Percentiles rank a stretch among this genome's conserved stretches.
Evolutionary conservation across 106 monocot genomes (phyloP).

Genomic region (Ottelia alismoides): DNA sequence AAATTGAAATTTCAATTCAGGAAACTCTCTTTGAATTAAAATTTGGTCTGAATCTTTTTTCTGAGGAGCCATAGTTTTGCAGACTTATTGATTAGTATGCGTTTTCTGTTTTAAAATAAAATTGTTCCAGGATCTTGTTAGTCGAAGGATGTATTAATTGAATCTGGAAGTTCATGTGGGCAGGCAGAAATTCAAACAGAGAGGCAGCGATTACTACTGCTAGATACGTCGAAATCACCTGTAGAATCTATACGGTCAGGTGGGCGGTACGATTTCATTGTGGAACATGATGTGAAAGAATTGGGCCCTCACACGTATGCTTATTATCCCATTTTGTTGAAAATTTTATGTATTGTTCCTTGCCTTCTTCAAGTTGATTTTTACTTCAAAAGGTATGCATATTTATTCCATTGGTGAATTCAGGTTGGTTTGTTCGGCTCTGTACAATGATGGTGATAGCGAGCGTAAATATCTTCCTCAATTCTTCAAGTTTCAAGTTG

Average conservation of each 20-base stretch:
- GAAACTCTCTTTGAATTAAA: too few species aligned
- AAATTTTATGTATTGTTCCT: too few species aligned
- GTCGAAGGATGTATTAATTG: too few species aligned
- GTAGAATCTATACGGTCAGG: constrained; percentile 90
- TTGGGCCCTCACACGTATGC: constrained; percentile 88
- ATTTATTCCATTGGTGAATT: constrained; percentile 3
- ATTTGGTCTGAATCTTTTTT: too few species aligned
- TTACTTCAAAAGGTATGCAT: background rate
- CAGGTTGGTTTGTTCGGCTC: constrained; percentile 95
- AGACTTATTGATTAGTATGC: too few species aligned
- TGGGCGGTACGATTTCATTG: constrained; percentile 95
- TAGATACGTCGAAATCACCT: constrained; percentile 82
- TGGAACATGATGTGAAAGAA: constrained; percentile 99
- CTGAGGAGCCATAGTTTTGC: too few species aligned
- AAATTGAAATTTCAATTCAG: too few species aligned
- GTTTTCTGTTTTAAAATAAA: too few species aligned
- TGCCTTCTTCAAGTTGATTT: too few species aligned
- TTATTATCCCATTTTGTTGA: background rate
- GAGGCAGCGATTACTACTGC: constrained; percentile 57
- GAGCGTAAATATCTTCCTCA: constrained; percentile 98
- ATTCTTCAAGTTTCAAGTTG: constrained; percentile 90
- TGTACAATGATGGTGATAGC: constrained; percentile 89
- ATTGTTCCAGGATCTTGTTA: too few species aligned
- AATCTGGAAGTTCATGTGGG: too few species aligned
- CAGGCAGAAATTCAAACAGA: constrained; percentile 99